Base-by-base conservation (phyloP, 768 basidiomycete genomes). In the Leccinum longicurvipes region DNA sequence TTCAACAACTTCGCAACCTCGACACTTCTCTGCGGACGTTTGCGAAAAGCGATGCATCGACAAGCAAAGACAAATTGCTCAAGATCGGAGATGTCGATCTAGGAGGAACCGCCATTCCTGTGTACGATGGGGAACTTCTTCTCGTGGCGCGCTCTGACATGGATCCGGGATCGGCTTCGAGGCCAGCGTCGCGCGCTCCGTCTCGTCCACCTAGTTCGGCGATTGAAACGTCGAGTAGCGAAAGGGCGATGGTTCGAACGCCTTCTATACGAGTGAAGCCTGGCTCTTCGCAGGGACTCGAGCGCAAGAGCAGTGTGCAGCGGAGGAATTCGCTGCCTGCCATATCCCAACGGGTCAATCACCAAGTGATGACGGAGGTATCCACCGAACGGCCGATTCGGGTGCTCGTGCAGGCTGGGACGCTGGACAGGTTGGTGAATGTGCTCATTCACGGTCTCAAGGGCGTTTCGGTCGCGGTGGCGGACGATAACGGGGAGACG, bases 401-500 rank as follows among this genome's bases (percentile, higher is more conserved):
- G 12, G 90, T 91, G 0, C 71, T 89, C 12, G 86, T 93, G 6
- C 82, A 87, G 60, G 88, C 89, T 3, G 91, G 90, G 9, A 89
- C 90, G 1, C 73, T 93, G 15, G 86, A 87, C 57, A 77, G 81
- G 25, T 75, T 93, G 2, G 86, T 93, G 10, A 82, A 84, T 41
- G 79, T 91, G 10, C 78, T 93, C 15, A 84, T 90, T 0, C 86
- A 89, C 63, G 91, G 91, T 4, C 73, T 93, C 19, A 83, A 83
- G 47, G 85, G 85, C 29, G 83, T 93, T 4, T 86, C 87, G 0
- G 89, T 91, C 0, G 86, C 87, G 0, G 87, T 91, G 4, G 83
- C 91, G 0, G 91, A 93, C 60, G 91, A 93, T 65, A 92, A 91
- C 61, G 91, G 91, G 0, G 89, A 93, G 69, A 90, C 88, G 75